phyloP scores from a whole-genome alignment of 495 filamentous ascomycete genomes.

The Tuber aestivum region DNA sequence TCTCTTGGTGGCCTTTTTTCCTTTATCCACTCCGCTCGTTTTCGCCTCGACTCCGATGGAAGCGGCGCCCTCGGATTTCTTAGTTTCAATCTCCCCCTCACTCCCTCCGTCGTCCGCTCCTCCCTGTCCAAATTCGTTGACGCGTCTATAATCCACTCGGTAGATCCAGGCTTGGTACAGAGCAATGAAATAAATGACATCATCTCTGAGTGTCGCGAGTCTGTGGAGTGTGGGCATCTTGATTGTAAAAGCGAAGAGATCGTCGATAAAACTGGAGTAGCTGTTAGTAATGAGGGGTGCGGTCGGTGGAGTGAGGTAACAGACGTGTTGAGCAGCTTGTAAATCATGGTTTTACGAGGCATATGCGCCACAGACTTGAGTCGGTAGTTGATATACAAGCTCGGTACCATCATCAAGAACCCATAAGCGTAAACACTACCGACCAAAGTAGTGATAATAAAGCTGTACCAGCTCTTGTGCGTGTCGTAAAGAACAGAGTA shows the following conservation, averaged over 20 bases:
- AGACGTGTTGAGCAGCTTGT: slow-evolving; percentile 84
- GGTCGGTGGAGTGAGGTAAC: slow-evolving; percentile 25
- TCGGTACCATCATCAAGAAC: slow-evolving; percentile 98
- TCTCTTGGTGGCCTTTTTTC: slow-evolving; percentile 18
- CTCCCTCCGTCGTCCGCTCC: slow-evolving; percentile 66
- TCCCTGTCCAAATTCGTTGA: slow-evolving; percentile 98
- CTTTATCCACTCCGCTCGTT: slow-evolving; percentile 18
- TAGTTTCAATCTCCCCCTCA: slow-evolving; percentile 45
- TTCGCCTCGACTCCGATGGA: slow-evolving; percentile 38
- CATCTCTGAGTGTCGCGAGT: slow-evolving; percentile 88
- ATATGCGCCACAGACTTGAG: slow-evolving; percentile 96
- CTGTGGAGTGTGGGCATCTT: slow-evolving; percentile 97
- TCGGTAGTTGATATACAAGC: slow-evolving; percentile 96
- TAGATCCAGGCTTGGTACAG: slow-evolving; percentile 94
- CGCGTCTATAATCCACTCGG: slow-evolving; percentile 80
- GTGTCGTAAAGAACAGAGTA: slow-evolving; percentile 90
- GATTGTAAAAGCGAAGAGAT: slow-evolving; percentile 95
- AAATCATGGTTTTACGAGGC: slow-evolving; percentile 91
- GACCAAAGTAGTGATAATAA: slow-evolving; percentile 81
- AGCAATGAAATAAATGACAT: slow-evolving; percentile 97
- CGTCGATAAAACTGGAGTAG: slow-evolving; percentile 64
- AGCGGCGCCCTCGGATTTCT: slow-evolving; percentile 41
- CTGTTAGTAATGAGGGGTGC: slow-evolving; percentile 20
- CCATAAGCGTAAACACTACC: slow-evolving; percentile 97
- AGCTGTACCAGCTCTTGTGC: slow-evolving; percentile 98